Conservation (phyloP, 1,284 basidiomycete genomes). For the Heterobasidion parviporum region DNA sequence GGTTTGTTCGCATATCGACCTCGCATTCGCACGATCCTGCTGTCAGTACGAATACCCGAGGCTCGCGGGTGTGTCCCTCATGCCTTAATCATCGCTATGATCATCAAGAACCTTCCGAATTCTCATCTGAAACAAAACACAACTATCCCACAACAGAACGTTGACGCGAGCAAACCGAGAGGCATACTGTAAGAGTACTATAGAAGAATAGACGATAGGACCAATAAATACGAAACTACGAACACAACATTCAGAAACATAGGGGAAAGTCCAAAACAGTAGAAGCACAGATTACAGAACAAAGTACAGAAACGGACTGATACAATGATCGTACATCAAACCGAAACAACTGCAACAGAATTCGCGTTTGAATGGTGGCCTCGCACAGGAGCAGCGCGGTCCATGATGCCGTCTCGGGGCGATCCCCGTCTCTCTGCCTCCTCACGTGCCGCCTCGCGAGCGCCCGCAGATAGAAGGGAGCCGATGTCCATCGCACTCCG, state of each 20-base stretch:
- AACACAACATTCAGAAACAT: neutral
- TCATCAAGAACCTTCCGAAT: too few species aligned
- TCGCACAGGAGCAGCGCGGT: neutral
- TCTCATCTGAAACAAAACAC: too few species aligned
- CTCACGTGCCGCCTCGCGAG: slow-evolving; percentile 4
- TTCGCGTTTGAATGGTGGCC: neutral
- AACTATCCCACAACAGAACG: too few species aligned
- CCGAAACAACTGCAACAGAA: neutral
- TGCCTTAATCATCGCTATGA: too few species aligned
- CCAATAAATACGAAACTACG: neutral
- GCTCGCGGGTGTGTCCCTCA: too few species aligned
- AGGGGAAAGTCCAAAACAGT: neutral
- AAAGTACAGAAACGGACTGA: neutral
- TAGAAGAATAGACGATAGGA: neutral
- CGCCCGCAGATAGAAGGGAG: slow-evolving; percentile 7
- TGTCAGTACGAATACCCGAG: too few species aligned
- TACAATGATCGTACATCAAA: neutral
- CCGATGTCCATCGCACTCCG: slow-evolving; percentile 9
- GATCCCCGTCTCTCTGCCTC: slow-evolving; percentile 2
- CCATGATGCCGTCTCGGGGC: neutral
- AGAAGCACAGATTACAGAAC: neutral
- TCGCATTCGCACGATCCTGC: too few species aligned
- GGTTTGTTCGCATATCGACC: too few species aligned
- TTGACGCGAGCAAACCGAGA: too few species aligned
- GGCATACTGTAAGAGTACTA: too few species aligned